These are phyloP conservation scores for Fraxinus americana DNA, from an alignment of 257 asterid species.

Conservation along the genomic window DNA sequence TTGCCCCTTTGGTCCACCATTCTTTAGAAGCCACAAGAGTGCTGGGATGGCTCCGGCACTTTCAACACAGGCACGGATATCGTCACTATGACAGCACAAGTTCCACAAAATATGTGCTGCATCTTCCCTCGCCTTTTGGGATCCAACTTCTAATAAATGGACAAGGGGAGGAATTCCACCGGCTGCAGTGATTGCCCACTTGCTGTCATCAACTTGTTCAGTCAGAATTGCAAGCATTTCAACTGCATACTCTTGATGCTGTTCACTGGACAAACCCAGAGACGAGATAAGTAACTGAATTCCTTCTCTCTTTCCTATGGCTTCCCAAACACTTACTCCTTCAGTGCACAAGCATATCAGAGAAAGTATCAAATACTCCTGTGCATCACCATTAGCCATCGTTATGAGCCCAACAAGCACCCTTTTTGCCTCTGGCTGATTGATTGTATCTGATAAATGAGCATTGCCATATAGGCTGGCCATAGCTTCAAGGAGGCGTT, in stretches of 20 bases:
- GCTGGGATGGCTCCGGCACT: slow-evolving; percentile 80
- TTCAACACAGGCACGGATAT: slow-evolving; percentile 74
- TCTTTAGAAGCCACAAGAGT: slow-evolving; percentile 69
- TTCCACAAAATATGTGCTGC: slow-evolving; percentile 64
- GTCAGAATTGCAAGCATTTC: slow-evolving; percentile 75
- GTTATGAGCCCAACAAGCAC: slow-evolving; percentile 81
- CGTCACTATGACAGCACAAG: slow-evolving; percentile 82
- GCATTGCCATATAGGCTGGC: slow-evolving; percentile 70
- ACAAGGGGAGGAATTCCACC: slow-evolving; percentile 97
- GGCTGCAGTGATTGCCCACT: slow-evolving; percentile 95
- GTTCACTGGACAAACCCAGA: slow-evolving; percentile 76
- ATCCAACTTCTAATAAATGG: slow-evolving; percentile 70
- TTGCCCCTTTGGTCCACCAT: slow-evolving; percentile 77
- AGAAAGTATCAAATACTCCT: slow-evolving; percentile 64
- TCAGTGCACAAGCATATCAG: slow-evolving; percentile 59
- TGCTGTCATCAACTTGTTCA: slow-evolving; percentile 86
- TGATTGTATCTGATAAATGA: slow-evolving; percentile 40
- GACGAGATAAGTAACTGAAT: slow-evolving; percentile 77
- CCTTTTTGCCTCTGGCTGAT: slow-evolving; percentile 71
- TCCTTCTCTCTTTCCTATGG: slow-evolving; percentile 88
- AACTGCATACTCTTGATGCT: slow-evolving; percentile 82
- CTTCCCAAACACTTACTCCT: slow-evolving; percentile 70
- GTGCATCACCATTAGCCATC: slow-evolving; percentile 67
- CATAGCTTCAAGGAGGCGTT: slow-evolving; percentile 85
- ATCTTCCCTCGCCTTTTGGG: slow-evolving; percentile 66